phyloP scores from a whole-genome alignment of 495 filamentous ascomycete genomes.

The Jackrogersella minutella region DNA sequence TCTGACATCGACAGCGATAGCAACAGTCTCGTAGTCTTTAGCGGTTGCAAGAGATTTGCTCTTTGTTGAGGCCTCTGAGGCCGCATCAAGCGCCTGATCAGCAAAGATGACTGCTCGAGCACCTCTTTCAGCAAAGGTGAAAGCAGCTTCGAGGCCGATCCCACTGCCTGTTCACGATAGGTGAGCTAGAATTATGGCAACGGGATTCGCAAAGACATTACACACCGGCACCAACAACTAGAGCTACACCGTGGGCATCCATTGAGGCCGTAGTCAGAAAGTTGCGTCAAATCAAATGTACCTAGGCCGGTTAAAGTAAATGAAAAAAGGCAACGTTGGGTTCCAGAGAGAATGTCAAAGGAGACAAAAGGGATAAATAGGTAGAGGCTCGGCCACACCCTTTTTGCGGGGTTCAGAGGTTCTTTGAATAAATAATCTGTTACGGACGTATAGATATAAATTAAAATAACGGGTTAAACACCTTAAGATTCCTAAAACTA shows the following conservation, averaged over 20 bases:
- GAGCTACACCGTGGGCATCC: conserved; percentile 18
- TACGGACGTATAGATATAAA: too few species aligned
- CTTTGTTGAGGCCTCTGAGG: conserved; percentile 24
- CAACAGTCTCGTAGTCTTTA: conserved; percentile 25
- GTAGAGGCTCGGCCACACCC: too few species aligned
- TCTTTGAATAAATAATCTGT: too few species aligned
- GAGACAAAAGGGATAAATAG: too few species aligned
- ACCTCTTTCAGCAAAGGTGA: conserved; percentile 47
- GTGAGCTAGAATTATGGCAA: not conserved
- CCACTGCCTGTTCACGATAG: conserved; percentile 30
- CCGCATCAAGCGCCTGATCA: conserved; percentile 36
- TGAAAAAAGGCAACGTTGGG: too few species aligned
- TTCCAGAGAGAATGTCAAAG: too few species aligned
- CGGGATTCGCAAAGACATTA: not conserved
- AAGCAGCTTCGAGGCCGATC: conserved; percentile 44
- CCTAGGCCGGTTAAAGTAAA: too few species aligned
- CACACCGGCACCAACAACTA: conserved; percentile 32
- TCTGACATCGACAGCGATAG: conserved; percentile 41
- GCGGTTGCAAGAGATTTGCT: conserved; percentile 40
- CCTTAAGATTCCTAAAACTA: too few species aligned
- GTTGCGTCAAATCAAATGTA: too few species aligned
- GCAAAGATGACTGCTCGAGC: conserved; percentile 42
- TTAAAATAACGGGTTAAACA: too few species aligned
- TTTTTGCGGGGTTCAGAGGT: too few species aligned
- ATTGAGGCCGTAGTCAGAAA: too few species aligned